Evolutionary conservation across 306 rosid species (phyloP), one percentile per base, ranked within the genome.

Genomic region (Vachellia collinsii): DNA sequence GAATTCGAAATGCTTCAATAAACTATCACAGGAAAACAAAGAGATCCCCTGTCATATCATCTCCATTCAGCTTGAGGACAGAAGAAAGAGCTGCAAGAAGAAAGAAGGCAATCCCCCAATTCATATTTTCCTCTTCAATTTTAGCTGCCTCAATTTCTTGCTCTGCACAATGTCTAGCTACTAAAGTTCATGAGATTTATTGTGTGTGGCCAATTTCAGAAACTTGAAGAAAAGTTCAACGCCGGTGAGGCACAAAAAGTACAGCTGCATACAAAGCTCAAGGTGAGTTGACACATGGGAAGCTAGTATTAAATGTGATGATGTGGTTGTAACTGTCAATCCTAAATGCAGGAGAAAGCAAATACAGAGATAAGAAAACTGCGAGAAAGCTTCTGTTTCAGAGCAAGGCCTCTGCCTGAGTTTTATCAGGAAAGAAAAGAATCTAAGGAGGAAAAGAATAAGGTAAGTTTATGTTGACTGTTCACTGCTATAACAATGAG

Each of bases 41-140:
- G 48, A 77, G 71, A 76, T 88, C 94, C n/a, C 92, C 87, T 1
- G 87, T 82, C 78, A 87, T 89, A 76, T 84, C 90, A 20, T 84
- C 91, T 34, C 81, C 92, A 16, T 87, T 89, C 77, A 75, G 83
- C 83, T 83, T 89, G 83, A 86, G 88, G 79, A 93, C 90, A 3
- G 97, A 91, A 46, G 97, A 91, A 72, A 87, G 87, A 73, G 87
- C 88, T 48, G 86, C 87, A 43, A 89, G 84, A 68, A 88, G 94
- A 89, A 91, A 91, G 75, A 86, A 87, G 97, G 97, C 86, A 89
- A 80, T 80, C 9, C n/a, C 59, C 82, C 74, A 16, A 16, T 65
- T 7, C 42, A 7, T 38, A 2, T 37, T 3, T 63, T 37, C 13
- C 20, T 12, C 14, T 62, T 62, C 68, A 10, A 23, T 29, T 29